phyloP scores from a whole-genome alignment of 116 monocot genomes.

The Trichopus zeylanicus region DNA sequence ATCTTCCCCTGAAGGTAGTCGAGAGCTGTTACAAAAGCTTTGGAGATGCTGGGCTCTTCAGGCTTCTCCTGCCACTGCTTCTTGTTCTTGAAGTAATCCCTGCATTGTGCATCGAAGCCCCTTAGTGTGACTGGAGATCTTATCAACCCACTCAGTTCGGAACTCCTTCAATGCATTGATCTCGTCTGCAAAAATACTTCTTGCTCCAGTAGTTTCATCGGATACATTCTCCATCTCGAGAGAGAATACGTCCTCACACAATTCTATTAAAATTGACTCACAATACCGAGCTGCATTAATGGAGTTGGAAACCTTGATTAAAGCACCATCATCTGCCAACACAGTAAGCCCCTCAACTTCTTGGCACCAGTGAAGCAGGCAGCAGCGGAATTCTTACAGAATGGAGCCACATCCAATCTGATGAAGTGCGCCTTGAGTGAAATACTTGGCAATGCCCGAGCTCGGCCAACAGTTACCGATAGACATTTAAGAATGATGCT shows the following conservation, averaged over 20 bases:
- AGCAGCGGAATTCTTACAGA: slow-evolving; percentile 40
- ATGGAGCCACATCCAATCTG: slow-evolving; percentile 32
- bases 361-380: slow-evolving; percentile 58
- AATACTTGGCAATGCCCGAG: slow-evolving; percentile 52
- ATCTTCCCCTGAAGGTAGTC: slow-evolving; percentile 74
- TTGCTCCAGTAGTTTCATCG: slow-evolving; percentile 5
- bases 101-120: slow-evolving; percentile 62
- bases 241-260: slow-evolving; percentile 84
- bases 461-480: slow-evolving; percentile 44
- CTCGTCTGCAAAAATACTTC: slow-evolving; percentile 51
- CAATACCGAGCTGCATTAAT: slow-evolving; percentile 66
- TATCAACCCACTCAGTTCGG: slow-evolving; percentile 55
- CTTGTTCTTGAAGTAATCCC: slow-evolving; percentile 80
- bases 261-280: slow-evolving; percentile 61
- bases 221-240: slow-evolving; percentile 53
- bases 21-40: slow-evolving; percentile 44
- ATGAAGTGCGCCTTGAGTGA: slow-evolving; percentile 54
- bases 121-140: slow-evolving; percentile 65
- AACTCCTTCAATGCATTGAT: slow-evolving; percentile 36
- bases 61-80: slow-evolving; percentile 78
- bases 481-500: slow-evolving; percentile 31
- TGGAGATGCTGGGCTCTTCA: slow-evolving; percentile 32
- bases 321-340: slow-evolving; percentile 77
- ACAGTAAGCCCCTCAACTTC: slow-evolving; percentile 89
- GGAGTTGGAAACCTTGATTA: slow-evolving; percentile 48